phyloP scores from a whole-genome alignment of 116 monocot species.

The Trichopus zeylanicus region DNA sequence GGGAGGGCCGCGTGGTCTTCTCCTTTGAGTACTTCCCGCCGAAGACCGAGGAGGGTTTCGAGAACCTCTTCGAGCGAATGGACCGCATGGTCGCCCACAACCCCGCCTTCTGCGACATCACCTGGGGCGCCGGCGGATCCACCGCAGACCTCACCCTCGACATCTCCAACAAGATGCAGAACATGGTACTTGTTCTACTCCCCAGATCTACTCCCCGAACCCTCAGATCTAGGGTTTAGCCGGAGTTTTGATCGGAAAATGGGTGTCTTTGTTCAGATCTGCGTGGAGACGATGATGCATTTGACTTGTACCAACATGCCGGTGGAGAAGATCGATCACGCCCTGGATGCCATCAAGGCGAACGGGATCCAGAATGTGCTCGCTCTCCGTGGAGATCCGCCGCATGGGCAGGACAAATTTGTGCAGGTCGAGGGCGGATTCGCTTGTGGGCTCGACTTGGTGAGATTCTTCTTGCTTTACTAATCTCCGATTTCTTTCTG shows the following conservation, averaged over 20 bases:
- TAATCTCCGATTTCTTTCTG: not conserved
- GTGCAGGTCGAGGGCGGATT: conserved; percentile 52
- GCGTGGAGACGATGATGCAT: conserved; percentile 96
- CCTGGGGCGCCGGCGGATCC: conserved; percentile 81
- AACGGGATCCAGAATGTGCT: conserved; percentile 92
- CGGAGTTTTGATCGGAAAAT: not conserved
- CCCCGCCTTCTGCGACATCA: conserved; percentile 88
- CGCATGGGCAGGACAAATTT: conserved; percentile 54
- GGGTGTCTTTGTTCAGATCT: conserved; percentile 30
- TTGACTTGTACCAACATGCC: conserved; percentile 94
- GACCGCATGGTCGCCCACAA: conserved; percentile 79
- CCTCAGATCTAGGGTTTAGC: not conserved
- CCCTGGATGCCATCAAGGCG: conserved; percentile 57
- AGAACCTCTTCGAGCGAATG: conserved; percentile 92
- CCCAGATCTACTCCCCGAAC: conserved; percentile 1
- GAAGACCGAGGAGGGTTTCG: conserved; percentile 73
- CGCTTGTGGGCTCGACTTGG: conserved; percentile 56
- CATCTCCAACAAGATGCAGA: conserved; percentile 89
- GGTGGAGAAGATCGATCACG: conserved; percentile 81
- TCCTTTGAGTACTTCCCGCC: conserved; percentile 82
- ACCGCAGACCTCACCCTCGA: conserved; percentile 84
- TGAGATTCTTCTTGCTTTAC: conserved; percentile 7
- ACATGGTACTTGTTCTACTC: conserved; percentile 23
- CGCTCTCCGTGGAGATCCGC: conserved; percentile 65
- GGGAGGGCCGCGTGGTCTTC: conserved; percentile 58